Evolutionary conservation across 148 eudicot species (phyloP).

Genomic region (Vaccinium myrtillus): DNA sequence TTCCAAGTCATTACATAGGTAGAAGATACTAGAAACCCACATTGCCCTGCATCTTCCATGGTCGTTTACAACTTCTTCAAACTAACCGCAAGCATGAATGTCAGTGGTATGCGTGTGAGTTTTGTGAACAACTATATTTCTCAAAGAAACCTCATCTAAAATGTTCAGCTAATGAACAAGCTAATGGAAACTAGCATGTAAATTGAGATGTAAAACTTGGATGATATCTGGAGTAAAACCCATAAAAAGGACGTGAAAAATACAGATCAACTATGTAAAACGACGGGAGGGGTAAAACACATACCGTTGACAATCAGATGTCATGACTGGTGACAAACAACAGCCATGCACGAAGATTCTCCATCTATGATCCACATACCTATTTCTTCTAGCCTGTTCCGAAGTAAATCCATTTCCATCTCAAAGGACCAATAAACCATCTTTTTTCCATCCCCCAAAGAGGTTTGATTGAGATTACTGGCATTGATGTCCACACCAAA

Average conservation of each 20-base stretch:
- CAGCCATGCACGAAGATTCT: slow-evolving; percentile 70
- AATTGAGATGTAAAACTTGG: background rate
- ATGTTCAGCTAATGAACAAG: background rate
- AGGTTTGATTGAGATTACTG: slow-evolving; percentile 29
- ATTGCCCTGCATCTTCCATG: background rate
- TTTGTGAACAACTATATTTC: background rate
- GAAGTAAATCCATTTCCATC: slow-evolving; percentile 37
- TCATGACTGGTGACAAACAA: slow-evolving; percentile 67
- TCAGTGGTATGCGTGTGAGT: background rate
- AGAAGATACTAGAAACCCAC: background rate
- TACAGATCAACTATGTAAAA: background rate
- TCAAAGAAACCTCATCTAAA: background rate
- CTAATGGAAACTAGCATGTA: background rate
- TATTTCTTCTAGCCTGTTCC: slow-evolving; percentile 42
- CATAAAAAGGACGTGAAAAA: slow-evolving; percentile 1
- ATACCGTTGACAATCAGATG: slow-evolving; percentile 10
- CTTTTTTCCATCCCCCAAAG: slow-evolving; percentile 34
- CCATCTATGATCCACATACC: slow-evolving; percentile 73
- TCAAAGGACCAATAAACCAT: slow-evolving; percentile 59
- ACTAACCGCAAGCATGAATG: background rate
- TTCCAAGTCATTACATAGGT: background rate
- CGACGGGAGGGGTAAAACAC: background rate
- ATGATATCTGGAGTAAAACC: background rate
- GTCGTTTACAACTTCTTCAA: background rate
- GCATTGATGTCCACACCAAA: slow-evolving; percentile 38